Conservation (phyloP, 345 rosid species). For the Eucalyptus cloeziana region DNA sequence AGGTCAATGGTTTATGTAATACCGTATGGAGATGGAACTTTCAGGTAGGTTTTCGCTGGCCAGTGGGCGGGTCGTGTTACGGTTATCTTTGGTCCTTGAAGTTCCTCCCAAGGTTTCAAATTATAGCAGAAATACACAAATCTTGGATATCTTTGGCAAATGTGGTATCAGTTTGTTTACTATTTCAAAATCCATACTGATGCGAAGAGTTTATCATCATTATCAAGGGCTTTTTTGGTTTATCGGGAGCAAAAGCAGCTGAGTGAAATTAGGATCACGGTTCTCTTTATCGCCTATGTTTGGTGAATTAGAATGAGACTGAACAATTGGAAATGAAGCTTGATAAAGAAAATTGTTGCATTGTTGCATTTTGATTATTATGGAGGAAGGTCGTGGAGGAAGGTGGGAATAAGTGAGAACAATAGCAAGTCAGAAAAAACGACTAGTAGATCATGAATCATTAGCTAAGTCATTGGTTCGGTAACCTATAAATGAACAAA, state of each 20-base stretch:
- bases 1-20: neutral
- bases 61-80: rapidly evolving
- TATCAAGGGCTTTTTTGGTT: neutral
- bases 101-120: neutral
- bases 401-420: neutral
- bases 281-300: no score
- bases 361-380: no score
- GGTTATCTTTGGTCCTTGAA: neutral
- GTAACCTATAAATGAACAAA: neutral
- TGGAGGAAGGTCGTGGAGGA: neutral
- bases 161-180: no score
- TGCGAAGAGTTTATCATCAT: neutral
- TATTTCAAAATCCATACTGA: neutral
- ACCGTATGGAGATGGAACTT: rapidly evolving
- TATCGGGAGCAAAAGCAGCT: neutral
- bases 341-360: neutral
- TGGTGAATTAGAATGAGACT: no score
- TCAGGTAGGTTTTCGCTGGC: neutral
- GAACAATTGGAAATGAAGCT: neutral
- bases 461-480: no score
- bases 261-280: neutral
- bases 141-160: no score
- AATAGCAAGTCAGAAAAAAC: neutral
- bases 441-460: rapidly evolving
- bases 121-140: no score